Conservation (phyloP, 164 flowering plant genomes). For the Brasenia schreberi region DNA sequence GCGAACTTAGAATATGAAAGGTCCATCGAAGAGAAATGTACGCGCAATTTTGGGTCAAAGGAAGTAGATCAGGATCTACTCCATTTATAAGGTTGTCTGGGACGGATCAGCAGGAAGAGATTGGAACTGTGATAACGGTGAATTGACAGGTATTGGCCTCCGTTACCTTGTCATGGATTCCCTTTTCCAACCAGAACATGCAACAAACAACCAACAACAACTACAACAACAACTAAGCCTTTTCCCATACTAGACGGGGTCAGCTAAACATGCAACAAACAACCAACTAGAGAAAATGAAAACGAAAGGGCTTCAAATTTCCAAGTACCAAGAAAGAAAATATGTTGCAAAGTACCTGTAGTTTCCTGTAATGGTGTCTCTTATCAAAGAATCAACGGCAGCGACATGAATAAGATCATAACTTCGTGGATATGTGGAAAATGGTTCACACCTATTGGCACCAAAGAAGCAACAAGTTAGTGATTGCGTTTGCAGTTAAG, state of each 20-base stretch:
- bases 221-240: too few species aligned
- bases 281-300: background rate
- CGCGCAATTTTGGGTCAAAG: background rate
- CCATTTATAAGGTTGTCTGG: background rate
- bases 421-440: conserved; percentile 93
- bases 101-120: background rate
- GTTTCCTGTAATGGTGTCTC: conserved; percentile 37
- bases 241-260: too few species aligned
- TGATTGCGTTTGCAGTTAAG: too few species aligned
- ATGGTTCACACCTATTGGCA: conserved; percentile 84
- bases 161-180: background rate
- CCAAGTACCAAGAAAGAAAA: background rate
- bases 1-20: background rate
- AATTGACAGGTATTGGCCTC: background rate
- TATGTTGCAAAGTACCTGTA: conserved; percentile 44
- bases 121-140: background rate
- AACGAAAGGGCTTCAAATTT: too few species aligned
- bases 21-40: background rate
- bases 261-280: background rate
- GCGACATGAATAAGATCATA: conserved; percentile 80
- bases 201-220: background rate
- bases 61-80: background rate
- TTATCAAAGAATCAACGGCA: conserved; percentile 59
- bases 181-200: background rate
- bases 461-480: background rate